Percentiles rank a stretch among this genome's conserved stretches.
phyloP scores from a whole-genome alignment of 1,284 basidiomycete genomes.

The Rhizopogon parksii region DNA sequence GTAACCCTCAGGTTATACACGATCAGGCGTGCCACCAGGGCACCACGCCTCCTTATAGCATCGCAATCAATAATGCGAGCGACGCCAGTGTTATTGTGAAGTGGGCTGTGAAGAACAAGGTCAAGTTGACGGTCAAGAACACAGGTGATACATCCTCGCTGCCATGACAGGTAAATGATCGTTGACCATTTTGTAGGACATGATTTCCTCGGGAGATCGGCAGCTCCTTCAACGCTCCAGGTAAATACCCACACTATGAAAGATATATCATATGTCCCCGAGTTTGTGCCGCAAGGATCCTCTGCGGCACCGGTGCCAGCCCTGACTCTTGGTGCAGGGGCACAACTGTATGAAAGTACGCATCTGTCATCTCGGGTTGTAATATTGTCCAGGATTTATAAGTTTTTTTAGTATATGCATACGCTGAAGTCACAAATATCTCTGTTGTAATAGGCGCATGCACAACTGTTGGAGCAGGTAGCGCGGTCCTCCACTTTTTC shows the following conservation, averaged over 20 bases:
- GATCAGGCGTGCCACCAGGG: constrained; percentile 15
- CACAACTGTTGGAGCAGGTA: constrained; percentile 16
- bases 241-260: constrained; percentile 17
- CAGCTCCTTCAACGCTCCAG: constrained; percentile 19
- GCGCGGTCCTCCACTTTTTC: not conserved
- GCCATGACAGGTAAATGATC: no score
- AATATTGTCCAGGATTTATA: not conserved
- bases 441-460: constrained; percentile 15
- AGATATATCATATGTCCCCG: constrained; percentile 11
- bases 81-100: constrained; percentile 17
- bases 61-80: constrained; percentile 14
- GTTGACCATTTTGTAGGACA: constrained; percentile 14
- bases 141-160: constrained; percentile 13
- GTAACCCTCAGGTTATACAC: constrained; percentile 14
- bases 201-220: constrained; percentile 19
- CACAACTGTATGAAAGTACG: constrained; percentile 14
- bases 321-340: constrained; percentile 16
- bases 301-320: constrained; percentile 12
- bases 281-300: constrained; percentile 20
- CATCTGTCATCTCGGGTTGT: not conserved
- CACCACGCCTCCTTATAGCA: constrained; percentile 15
- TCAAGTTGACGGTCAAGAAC: constrained; percentile 22
- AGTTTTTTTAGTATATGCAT: constrained; percentile 13
- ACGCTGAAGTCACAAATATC: constrained; percentile 9
- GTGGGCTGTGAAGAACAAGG: constrained; percentile 17